Evolutionary conservation across 176 grass and related monocot species (phyloP).

Genomic region (Olyra latifolia): DNA sequence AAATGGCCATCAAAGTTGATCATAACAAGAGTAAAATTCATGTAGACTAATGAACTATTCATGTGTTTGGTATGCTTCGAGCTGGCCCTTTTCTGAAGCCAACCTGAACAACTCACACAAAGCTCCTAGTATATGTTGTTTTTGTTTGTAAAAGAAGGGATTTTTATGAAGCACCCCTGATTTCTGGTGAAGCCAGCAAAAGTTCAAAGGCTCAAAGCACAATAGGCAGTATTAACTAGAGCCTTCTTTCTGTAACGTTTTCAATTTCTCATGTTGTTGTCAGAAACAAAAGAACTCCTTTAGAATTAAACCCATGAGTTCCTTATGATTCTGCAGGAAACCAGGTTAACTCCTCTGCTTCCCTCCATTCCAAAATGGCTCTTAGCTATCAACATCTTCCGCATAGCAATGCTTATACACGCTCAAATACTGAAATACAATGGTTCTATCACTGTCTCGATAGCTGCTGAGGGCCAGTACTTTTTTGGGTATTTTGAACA

Average conservation of each 20-base stretch:
- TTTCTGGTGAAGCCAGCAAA: background rate
- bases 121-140: background rate
- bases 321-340: background rate
- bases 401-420: too few species aligned
- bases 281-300: background rate
- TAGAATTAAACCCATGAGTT: background rate
- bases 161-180: background rate
- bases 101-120: background rate
- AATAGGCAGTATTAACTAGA: background rate
- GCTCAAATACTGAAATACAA: too few species aligned
- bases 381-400: too few species aligned
- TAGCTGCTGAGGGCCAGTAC: too few species aligned
- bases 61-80: conserved; percentile 12
- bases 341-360: background rate
- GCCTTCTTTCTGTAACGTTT: too few species aligned
- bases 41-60: background rate
- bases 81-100: background rate
- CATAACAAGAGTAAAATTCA: conserved; percentile 1
- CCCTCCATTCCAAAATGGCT: too few species aligned
- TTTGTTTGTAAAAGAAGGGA: background rate
- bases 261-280: too few species aligned
- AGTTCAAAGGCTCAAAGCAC: background rate
- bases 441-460: too few species aligned
- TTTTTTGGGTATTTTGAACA: too few species aligned
- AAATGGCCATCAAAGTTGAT: background rate